Conservation (phyloP, 495 filamentous ascomycete species). For the Penicillium mononematosum region DNA sequence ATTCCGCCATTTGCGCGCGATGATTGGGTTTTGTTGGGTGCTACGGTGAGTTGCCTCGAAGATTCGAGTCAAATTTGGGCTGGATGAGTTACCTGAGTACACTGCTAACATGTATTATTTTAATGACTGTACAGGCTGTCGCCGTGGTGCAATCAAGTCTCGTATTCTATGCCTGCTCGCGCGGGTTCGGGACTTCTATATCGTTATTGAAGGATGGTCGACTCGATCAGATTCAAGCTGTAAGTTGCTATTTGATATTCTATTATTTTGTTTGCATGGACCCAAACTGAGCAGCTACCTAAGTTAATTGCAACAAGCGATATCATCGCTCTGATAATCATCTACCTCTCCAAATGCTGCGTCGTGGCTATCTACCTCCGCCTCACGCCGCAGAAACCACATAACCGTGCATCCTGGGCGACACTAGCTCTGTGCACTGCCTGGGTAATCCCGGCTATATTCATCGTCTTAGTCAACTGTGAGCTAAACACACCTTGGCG, state of each 20-base stretch:
- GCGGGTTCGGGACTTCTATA: slow-evolving; percentile 44
- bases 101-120: not conserved
- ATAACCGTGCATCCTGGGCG: slow-evolving; percentile 38
- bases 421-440: slow-evolving; percentile 36
- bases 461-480: slow-evolving; percentile 41
- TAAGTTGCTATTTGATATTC: slow-evolving; percentile 15
- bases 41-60: slow-evolving; percentile 34
- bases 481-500: slow-evolving; percentile 42
- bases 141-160: slow-evolving; percentile 37
- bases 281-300: slow-evolving; percentile 17
- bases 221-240: slow-evolving; percentile 38
- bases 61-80: not conserved
- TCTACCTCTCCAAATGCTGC: slow-evolving; percentile 50
- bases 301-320: slow-evolving; percentile 39
- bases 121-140: slow-evolving; percentile 22
- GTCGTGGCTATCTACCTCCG: slow-evolving; percentile 48
- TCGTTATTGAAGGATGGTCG: slow-evolving; percentile 30
- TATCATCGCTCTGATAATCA: slow-evolving; percentile 43
- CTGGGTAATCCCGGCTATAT: slow-evolving; percentile 37
- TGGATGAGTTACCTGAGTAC: not conserved
- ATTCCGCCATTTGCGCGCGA: slow-evolving; percentile 40
- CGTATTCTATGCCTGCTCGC: slow-evolving; percentile 35
- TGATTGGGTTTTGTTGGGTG: slow-evolving; percentile 39
- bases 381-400: slow-evolving; percentile 44
- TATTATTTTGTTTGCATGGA: not conserved